Percentiles rank a stretch among this genome's conserved stretches.
phyloP scores from a whole-genome alignment of 768 basidiomycete genomes.

The Dendrothele bispora region DNA sequence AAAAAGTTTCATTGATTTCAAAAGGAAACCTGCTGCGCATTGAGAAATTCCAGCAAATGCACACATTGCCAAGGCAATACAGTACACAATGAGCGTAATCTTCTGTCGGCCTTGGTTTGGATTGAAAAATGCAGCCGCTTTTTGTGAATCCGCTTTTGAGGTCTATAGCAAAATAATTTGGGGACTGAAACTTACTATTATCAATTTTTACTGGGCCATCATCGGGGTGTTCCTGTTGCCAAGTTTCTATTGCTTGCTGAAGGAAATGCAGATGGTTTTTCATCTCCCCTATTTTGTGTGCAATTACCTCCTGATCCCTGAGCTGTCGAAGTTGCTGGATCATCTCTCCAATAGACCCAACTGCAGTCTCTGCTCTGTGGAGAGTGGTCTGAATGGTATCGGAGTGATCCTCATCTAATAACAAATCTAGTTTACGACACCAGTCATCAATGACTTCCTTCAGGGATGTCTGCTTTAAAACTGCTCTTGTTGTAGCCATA shows the following conservation, averaged over 20 bases:
- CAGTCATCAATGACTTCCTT: background rate
- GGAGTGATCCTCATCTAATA: background rate
- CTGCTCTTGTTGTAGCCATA: background rate
- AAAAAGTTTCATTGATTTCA: conserved; percentile 1
- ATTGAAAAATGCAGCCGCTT: background rate
- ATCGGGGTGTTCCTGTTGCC: background rate
- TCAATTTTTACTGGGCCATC: background rate
- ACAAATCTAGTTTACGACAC: background rate
- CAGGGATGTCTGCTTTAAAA: background rate
- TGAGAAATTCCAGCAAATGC: background rate
- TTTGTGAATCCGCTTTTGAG: background rate
- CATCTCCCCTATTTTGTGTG: no score
- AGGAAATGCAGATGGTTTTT: no score
- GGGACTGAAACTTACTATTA: background rate
- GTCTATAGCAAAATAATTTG: no score
- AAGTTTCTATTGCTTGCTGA: background rate
- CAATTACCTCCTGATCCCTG: no score
- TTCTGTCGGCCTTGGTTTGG: background rate
- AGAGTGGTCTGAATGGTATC: conserved; percentile 1
- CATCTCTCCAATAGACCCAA: no score
- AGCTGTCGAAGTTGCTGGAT: background rate
- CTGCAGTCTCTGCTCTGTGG: no score
- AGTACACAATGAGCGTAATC: background rate
- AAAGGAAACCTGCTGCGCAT: background rate
- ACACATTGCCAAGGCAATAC: background rate